These are phyloP conservation scores for Akanthomyces uredinophilus DNA, from an alignment of 2,329 filamentous ascomycete species.

Conservation along the genomic window DNA sequence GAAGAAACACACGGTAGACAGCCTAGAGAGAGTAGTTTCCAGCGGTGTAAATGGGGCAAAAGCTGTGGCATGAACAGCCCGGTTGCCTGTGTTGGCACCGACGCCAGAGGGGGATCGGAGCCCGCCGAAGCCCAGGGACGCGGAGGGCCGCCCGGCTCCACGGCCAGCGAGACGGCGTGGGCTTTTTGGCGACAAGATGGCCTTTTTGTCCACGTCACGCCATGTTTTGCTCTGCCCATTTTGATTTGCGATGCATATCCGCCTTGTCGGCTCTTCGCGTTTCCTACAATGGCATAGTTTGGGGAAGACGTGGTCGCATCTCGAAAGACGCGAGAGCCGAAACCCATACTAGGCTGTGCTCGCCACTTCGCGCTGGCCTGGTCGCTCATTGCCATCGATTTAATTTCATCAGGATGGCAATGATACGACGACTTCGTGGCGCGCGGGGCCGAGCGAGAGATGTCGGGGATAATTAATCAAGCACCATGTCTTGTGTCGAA, in stretches of 20 bases:
- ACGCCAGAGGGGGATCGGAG: constrained; percentile 18
- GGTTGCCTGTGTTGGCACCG: not conserved
- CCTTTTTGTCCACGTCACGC: not conserved
- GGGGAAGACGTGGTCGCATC: not conserved
- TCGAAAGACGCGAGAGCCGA: constrained; percentile 1
- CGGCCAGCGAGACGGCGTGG: not conserved
- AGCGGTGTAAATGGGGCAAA: not conserved
- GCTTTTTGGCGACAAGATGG: not conserved
- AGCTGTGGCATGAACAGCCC: not conserved
- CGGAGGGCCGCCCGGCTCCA: constrained; percentile 18
- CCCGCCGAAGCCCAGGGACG: constrained; percentile 25
- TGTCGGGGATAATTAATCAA: too few species aligned
- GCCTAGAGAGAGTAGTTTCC: not conserved
- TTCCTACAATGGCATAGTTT: not conserved
- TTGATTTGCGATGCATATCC: not conserved
- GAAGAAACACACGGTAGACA: not conserved
- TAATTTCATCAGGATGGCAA: not conserved
- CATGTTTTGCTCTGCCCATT: not conserved
- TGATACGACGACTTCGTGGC: not conserved
- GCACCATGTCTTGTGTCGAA: not conserved
- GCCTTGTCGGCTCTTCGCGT: not conserved
- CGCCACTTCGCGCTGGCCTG: too few species aligned
- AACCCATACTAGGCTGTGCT: not conserved
- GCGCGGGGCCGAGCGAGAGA: not conserved
- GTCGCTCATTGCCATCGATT: not conserved